A percentile compares a stretch with the other conserved stretches of the same genome.
These are phyloP conservation scores for Sonneratia caseolaris DNA, from an alignment of 345 rosid genomes.

Conservation along the genomic window DNA sequence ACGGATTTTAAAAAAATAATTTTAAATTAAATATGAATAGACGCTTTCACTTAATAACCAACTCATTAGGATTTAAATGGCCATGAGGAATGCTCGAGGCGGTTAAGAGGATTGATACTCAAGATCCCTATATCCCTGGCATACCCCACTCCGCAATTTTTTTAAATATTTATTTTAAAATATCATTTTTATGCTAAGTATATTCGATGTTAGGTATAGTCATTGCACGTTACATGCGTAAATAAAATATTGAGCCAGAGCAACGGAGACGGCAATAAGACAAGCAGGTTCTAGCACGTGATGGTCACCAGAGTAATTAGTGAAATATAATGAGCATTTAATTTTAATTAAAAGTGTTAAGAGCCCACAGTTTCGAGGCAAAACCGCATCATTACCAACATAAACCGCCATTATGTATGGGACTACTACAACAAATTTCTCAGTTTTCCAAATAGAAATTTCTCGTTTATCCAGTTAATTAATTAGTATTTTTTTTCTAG, in stretches of 20 bases:
- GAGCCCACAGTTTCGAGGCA: slow-evolving; percentile 21
- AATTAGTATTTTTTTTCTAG: background rate
- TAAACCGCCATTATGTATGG: slow-evolving; percentile 4
- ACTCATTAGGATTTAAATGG: no score
- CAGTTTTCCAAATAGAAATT: no score
- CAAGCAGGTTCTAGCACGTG: slow-evolving; percentile 1
- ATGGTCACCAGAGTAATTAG: slow-evolving; percentile 1
- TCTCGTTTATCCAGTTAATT: no score
- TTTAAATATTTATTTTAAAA: no score
- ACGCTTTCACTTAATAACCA: no score
- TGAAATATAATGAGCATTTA: background rate
- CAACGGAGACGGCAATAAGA: slow-evolving; percentile 4
- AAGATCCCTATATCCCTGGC: no score
- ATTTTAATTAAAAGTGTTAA: background rate
- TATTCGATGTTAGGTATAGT: no score
- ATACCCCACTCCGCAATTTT: no score
- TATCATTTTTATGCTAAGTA: no score
- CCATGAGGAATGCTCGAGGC: background rate
- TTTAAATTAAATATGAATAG: no score
- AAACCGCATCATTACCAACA: slow-evolving; percentile 15
- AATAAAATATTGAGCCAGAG: background rate
- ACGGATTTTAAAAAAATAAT: no score
- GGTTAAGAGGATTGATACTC: no score
- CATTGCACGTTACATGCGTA: background rate
- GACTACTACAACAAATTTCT: background rate